phyloP scores from a whole-genome alignment of 345 rosid genomes.

The Stellera chamaejasme region DNA sequence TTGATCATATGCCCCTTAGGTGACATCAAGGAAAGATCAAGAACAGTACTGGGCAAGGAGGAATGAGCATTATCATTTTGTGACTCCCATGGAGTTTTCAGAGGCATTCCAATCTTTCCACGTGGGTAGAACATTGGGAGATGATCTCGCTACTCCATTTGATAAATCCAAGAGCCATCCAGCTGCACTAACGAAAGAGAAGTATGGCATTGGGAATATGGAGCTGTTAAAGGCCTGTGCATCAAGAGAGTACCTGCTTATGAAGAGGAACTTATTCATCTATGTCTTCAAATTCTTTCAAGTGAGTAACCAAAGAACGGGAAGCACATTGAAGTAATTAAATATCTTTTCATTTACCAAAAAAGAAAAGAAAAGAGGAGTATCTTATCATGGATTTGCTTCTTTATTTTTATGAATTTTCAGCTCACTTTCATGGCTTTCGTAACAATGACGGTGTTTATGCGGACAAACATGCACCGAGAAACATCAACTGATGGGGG shows the following conservation, averaged over 20 bases:
- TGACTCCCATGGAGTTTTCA: slow-evolving; percentile 17
- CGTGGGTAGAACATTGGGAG: slow-evolving; percentile 6
- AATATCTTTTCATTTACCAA: too few relatives aligned
- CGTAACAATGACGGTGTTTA: slow-evolving; percentile 52
- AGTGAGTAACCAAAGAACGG: slow-evolving; percentile 13
- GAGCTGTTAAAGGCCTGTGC: slow-evolving; percentile 25
- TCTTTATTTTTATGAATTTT: slow-evolving; percentile 6
- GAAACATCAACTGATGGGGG: slow-evolving; percentile 54
- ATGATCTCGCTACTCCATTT: slow-evolving; percentile 24
- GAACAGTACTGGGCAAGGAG: slow-evolving; percentile 20
- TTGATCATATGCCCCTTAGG: slow-evolving; percentile 10
- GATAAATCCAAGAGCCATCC: slow-evolving; percentile 22
- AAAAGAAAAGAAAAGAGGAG: too few relatives aligned
- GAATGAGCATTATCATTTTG: slow-evolving; percentile 22
- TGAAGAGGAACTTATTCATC: slow-evolving; percentile 28
- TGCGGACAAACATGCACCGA: slow-evolving; percentile 66
- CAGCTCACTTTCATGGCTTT: slow-evolving; percentile 54
- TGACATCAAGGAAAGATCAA: slow-evolving; percentile 29
- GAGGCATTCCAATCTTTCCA: slow-evolving; percentile 15
- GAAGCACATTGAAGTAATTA: too few relatives aligned
- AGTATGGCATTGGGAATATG: slow-evolving; percentile 20
- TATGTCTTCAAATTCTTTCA: slow-evolving; percentile 23
- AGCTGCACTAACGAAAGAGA: slow-evolving; percentile 16
- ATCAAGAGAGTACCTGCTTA: slow-evolving; percentile 26
- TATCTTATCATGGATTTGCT: too few relatives aligned